Percentiles rank a stretch among this genome's conserved stretches.
Conservation (phyloP, 495 filamentous ascomycete genomes). For the Xylaria bambusicola region DNA sequence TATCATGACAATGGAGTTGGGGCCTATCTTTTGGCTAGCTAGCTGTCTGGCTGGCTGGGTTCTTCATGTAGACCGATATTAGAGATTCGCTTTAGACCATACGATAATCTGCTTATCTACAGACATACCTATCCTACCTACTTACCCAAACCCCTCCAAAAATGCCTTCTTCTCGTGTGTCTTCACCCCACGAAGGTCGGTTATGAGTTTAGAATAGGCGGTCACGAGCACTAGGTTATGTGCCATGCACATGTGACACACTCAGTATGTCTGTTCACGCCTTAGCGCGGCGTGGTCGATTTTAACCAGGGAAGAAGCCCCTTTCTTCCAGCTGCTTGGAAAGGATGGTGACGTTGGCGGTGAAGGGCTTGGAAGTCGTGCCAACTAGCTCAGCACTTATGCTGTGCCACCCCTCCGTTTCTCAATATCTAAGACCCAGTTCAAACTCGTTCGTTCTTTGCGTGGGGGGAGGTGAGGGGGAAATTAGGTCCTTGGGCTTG, state of each 20-base stretch:
- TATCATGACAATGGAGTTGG: constrained; percentile 1
- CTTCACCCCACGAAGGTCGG: not conserved
- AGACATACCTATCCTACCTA: too few species aligned
- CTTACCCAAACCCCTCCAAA: too few species aligned
- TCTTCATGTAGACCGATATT: constrained; percentile 3
- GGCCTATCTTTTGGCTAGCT: not conserved
- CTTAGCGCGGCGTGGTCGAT: not conserved
- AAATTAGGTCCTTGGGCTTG: too few species aligned
- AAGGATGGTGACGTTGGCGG: constrained; percentile 1
- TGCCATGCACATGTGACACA: too few species aligned
- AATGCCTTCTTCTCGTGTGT: too few species aligned
- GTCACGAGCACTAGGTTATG: too few species aligned
- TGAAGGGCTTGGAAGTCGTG: not conserved
- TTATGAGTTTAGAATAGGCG: not conserved
- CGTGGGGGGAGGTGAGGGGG: too few species aligned
- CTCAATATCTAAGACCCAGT: too few species aligned
- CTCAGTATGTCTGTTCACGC: not conserved
- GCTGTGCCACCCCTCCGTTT: constrained; percentile 5
- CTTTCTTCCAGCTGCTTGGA: not conserved
- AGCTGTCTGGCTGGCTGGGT: too few species aligned
- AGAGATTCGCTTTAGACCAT: constrained; percentile 9
- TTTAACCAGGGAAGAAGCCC: too few species aligned
- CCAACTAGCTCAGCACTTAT: constrained; percentile 13
- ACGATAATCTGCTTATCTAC: too few species aligned
- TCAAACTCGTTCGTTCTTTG: too few species aligned